Evolutionary conservation across 345 rosid species (phyloP), one percentile per base, ranked within the genome.

Genomic region (Noccaea bulbosa): DNA sequence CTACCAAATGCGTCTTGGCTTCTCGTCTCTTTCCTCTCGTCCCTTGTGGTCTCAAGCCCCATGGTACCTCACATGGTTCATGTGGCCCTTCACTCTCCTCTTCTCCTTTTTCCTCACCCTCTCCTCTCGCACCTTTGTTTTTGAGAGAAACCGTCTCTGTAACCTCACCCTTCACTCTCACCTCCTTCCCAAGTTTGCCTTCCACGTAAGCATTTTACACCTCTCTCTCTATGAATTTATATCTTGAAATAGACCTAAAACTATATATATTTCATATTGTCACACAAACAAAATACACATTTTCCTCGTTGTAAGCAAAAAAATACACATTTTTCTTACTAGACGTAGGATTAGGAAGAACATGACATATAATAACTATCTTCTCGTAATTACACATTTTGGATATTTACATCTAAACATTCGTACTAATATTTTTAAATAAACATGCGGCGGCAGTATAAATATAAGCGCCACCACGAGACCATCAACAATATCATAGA

Each of bases 41-140:
- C 96, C 96, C 15, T 46, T 61, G 37, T 30, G 69, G 7, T 63
- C 84, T 14, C 73, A 41, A 9, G 41, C 84, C 9, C 75, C 56
- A 7, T 81, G 86, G 83, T 80, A 79, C 53, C 67, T 79, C 6
- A 20, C 53, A 35, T 75, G 67, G 76, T 43, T 85, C 12, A 43
- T 87, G 79, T 80, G 88, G 86, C 96, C 92, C 6, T 6, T 85
- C 53, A 85, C 92, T 0, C 45, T 84, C 8, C 75, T 70, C 62
- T 76, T 79, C 33, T 34, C 74, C 47, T 38, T 73, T 6, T 14
- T 80, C 15, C 76, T 70, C 52, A 50, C 52, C 82, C 45, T 85
- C 17, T 79, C 69, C 12, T 79, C 86, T 5, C 80, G 73, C 12
- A 48, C 84, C 7, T 78, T 87, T 60, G 73, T 87, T n/a, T 73